Conservation (phyloP, 306 rosid genomes). For the Fragaria vesca region DNA sequence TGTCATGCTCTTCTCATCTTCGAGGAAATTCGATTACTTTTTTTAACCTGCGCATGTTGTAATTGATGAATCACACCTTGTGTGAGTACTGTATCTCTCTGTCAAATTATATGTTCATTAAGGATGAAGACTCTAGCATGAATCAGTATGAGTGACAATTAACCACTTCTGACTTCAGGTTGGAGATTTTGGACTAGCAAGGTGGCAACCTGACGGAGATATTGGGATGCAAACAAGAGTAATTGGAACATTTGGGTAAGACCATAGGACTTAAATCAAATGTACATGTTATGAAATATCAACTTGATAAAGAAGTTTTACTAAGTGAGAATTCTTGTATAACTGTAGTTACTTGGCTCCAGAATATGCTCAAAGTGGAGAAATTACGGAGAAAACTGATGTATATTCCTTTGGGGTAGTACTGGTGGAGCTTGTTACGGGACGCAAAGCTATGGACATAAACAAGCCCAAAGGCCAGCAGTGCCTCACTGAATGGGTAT, state of each 20-base stretch:
- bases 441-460: slow-evolving; percentile 83
- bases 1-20: slow-evolving; percentile 29
- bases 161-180: slow-evolving; percentile 50
- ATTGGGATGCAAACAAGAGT: slow-evolving; percentile 91
- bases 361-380: slow-evolving; percentile 97
- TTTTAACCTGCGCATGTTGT: background rate
- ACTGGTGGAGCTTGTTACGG: slow-evolving; percentile 83
- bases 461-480: slow-evolving; percentile 87
- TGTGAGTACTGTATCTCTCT: background rate
- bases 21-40: background rate
- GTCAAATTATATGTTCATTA: background rate
- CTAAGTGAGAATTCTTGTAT: slow-evolving; percentile 10
- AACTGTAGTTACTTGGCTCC: slow-evolving; percentile 83
- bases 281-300: background rate
- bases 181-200: slow-evolving; percentile 99
- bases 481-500: slow-evolving; percentile 96
- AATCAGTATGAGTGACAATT: background rate
- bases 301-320: background rate
- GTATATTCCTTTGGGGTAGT: slow-evolving; percentile 92
- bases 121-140: background rate
- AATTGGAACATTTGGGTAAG: slow-evolving; percentile 90
- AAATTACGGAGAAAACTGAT: slow-evolving; percentile 95
- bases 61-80: background rate
- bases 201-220: slow-evolving; percentile 98
- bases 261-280: background rate